Percentiles rank a stretch among this genome's conserved stretches.
These are phyloP conservation scores for Pleurozium schreberi DNA, from an alignment of 225 moss, liverwort and hornwort genomes.

Conservation along the genomic window DNA sequence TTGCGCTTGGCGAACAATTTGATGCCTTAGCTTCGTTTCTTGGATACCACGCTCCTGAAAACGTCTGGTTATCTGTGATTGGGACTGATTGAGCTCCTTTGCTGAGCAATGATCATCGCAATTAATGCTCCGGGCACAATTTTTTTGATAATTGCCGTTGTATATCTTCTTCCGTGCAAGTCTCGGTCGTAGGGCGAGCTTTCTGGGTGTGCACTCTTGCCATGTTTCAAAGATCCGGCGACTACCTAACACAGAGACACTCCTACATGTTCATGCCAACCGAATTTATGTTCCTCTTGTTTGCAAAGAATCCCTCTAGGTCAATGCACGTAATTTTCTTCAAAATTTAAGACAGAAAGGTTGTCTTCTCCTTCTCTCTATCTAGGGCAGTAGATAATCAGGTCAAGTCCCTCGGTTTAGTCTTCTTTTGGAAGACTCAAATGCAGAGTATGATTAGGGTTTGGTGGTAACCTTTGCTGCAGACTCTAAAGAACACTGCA, in stretches of 20 bases:
- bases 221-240: background rate
- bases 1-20: background rate
- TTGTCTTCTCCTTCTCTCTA: background rate
- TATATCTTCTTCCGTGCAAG: background rate
- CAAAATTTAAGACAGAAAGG: background rate
- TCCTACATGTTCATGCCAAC: background rate
- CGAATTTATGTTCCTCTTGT: background rate
- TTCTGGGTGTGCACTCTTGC: background rate
- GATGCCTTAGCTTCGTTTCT: background rate
- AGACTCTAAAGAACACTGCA: background rate
- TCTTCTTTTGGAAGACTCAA: background rate
- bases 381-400: background rate
- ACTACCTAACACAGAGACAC: background rate
- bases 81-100: background rate
- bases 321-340: background rate
- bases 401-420: background rate
- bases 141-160: background rate
- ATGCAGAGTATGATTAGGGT: constrained; percentile 2
- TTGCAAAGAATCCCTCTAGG: background rate
- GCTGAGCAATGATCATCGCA: background rate
- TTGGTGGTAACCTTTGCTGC: background rate
- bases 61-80: background rate
- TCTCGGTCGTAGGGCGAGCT: background rate
- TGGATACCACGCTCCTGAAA: background rate
- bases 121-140: background rate